Base-by-base conservation (phyloP, 176 grass and related monocot species). In the Leersia perrieri region DNA sequence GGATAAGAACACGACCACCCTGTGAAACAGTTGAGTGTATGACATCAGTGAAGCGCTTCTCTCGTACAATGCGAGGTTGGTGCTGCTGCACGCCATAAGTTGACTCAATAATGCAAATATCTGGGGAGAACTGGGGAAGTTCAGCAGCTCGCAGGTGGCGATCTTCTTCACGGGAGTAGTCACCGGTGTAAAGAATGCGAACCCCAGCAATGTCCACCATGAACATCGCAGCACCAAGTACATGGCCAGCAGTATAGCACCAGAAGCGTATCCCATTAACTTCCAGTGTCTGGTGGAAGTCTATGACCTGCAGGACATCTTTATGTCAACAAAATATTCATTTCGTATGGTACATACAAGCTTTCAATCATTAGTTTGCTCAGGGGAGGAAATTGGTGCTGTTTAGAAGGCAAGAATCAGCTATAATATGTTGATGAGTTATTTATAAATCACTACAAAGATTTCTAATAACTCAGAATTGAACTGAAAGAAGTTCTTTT, bases 131-230 rank as follows among this genome's bases (percentile, higher is more conserved):
- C 44, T 98, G 86, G 34, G 92, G 92, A 18, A 90, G 74, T 83
- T 95, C 95, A 78, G 95, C 95, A 75, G 95, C 95, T 57, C 83
- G 71, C 12, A 98, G 81, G 78, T 98, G 92, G 11, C 95, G 90
- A 40, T 98, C 95, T 81, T 98, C 95, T 47, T 98, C 95, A 55
- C 88, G 83, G 65, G 95, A 95, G 81, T 98, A 98, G 86, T 98
- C 95, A 39, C 95, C 92, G 0, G 95, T 95, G 81, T 95, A 95
- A 32, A 98, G 95, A 65, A 98, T 83, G 60, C 92, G 86, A 29
- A 95, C 88, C 28, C 95, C 92, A 58, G 95, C 95, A 85, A 98
- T 98, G 77, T 98, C 95, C 45, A 98, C 95, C 95, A 98, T 95
- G 86, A 98, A 98, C 95, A 98, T 98, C 31, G 95, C 95, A 33